Percentiles rank a stretch among this genome's conserved stretches.
Evolutionary conservation across 352 stramenopile genomes (phyloP).

Genomic region (Globisporangium nagaii): DNA sequence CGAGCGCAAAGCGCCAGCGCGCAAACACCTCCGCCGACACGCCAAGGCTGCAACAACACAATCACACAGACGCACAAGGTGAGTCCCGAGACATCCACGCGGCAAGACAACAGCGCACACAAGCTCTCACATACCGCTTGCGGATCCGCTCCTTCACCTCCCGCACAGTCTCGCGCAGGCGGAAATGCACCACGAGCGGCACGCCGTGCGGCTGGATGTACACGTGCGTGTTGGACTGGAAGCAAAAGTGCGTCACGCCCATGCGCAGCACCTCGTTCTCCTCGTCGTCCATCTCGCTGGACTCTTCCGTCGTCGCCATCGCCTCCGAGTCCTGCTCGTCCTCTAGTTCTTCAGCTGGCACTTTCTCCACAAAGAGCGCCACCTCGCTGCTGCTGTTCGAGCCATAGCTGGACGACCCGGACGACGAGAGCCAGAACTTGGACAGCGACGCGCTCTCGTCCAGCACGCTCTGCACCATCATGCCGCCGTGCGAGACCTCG

Average conservation of each 20-base stretch:
- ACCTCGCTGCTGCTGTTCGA: slow-evolving; percentile 35
- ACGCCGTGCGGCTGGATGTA: slow-evolving; percentile 78
- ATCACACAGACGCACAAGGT: neutral
- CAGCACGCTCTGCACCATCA: slow-evolving; percentile 47
- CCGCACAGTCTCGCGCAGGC: slow-evolving; percentile 51
- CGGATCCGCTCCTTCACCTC: slow-evolving; percentile 74
- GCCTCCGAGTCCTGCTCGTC: neutral
- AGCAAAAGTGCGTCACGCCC: slow-evolving; percentile 74
- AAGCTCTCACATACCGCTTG: slow-evolving; percentile 34
- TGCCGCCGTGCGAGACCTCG: slow-evolving; percentile 55
- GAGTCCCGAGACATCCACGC: slow-evolving; percentile 1
- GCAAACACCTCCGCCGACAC: slow-evolving; percentile 61
- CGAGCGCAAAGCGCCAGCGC: slow-evolving; percentile 65
- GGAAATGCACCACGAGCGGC: slow-evolving; percentile 61
- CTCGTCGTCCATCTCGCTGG: slow-evolving; percentile 4
- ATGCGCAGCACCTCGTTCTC: slow-evolving; percentile 40
- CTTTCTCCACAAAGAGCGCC: slow-evolving; percentile 56
- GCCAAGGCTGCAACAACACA: slow-evolving; percentile 37
- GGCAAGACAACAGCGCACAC: neutral
- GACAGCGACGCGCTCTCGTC: slow-evolving; percentile 30
- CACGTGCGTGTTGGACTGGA: slow-evolving; percentile 39
- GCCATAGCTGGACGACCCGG: slow-evolving; percentile 17
- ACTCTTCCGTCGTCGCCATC: neutral
- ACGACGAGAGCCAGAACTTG: slow-evolving; percentile 33
- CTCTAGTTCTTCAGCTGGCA: slow-evolving; percentile 25